Evolutionary conservation across 2,329 filamentous ascomycete genomes (phyloP).

Genomic region (Trichocomaceae sp.): DNA sequence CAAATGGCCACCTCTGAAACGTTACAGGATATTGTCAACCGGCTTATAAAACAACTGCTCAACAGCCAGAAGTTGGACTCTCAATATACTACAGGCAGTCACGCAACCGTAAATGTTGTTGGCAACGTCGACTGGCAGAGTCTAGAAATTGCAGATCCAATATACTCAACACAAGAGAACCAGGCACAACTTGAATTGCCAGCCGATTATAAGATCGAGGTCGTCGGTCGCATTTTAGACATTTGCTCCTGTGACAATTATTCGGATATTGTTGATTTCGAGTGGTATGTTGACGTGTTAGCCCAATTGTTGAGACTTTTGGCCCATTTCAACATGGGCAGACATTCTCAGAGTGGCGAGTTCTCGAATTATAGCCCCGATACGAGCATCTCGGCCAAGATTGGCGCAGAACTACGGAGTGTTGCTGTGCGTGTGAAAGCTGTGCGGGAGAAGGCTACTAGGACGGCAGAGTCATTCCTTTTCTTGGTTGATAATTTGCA

Average conservation of each 20-base stretch:
- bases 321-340: constrained; percentile 23
- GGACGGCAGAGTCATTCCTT: constrained; percentile 71
- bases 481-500: constrained; percentile 42
- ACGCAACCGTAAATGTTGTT: constrained; percentile 30
- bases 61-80: constrained; percentile 34
- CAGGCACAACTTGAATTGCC: constrained; percentile 56
- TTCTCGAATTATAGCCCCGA: constrained; percentile 13
- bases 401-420: constrained; percentile 81
- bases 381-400: constrained; percentile 36
- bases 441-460: constrained; percentile 70
- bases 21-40: constrained; percentile 73
- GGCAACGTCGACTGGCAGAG: constrained; percentile 18
- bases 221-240: constrained; percentile 72
- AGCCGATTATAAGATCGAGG: constrained; percentile 76
- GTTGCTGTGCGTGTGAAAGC: constrained; percentile 86
- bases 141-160: constrained; percentile 49
- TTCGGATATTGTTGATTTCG: constrained; percentile 77
- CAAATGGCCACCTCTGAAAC: constrained; percentile 91
- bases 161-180: constrained; percentile 37
- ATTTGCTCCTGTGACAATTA: constrained; percentile 93
- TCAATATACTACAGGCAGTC: constrained; percentile 31
- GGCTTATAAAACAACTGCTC: constrained; percentile 78
- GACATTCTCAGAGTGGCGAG: constrained; percentile 15
- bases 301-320: constrained; percentile 71
- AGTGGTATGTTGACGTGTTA: constrained; percentile 92